Base-by-base conservation (phyloP, 2,329 filamentous ascomycete genomes). In the Arthrobotrys entomopaga region DNA sequence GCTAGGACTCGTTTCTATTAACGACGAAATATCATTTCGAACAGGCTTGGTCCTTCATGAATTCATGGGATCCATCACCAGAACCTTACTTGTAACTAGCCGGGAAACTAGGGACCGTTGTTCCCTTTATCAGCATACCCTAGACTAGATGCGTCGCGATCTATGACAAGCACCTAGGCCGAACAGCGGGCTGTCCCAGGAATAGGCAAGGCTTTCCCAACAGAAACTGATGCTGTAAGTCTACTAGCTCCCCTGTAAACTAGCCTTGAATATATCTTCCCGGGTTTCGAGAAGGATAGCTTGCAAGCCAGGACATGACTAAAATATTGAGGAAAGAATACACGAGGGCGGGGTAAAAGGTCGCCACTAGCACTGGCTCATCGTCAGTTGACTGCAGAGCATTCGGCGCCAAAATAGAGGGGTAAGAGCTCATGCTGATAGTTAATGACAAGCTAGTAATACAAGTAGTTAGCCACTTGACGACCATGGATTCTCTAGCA, bases 201-300 rank as follows among this genome's bases (percentile, higher is more conserved):
- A 46, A 57, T 57, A 54, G 38, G 50, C 63, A 74, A 52, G 70
- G 63, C 48, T 46, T 64, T 74, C 70, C 70, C 61, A 74, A 67
- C 70, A 63, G 63, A 61, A 58, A 38, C 3, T 20, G n/a, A 48
- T 4, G 26, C 13, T 22, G 59, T 63, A 10, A 43, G 43, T 22
- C 10, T 40, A 15, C 16, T 11, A 19, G 24, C n/a, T 11, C 58
- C 50, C 57, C 60, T 60, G 63, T 26, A 8, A 15, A 22, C 40
- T 16, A 42, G 53, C 52, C 70, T 67, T 67, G 58, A 63, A 59
- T 59, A 72, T 66, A 74, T 67, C 63, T 67, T 74, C 52, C 70
- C 70, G 52, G 70, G 64, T 74, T 74, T 74, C 57, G 43, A 74
- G 70, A 67, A 74, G 57, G 34, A 54, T 58, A 63, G 34, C 38